Evolutionary conservation across 108 stramenopile genomes (phyloP), one percentile per base, ranked within the genome.

Genomic region (Nitzschia sp.): DNA sequence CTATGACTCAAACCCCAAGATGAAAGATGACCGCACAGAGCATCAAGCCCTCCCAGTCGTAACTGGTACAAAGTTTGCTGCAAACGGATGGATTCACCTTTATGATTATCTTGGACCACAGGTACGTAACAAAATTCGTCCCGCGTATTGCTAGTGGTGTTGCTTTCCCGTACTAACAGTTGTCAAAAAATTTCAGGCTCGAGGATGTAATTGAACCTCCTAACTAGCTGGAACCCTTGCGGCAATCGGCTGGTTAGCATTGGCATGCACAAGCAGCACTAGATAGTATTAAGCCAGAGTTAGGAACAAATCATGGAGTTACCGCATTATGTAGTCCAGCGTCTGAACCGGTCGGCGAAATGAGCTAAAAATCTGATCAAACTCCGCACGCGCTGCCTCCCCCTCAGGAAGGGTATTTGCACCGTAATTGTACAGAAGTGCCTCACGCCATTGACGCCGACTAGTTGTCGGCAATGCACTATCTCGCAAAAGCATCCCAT

Each of bases 1-100:
- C 26, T 41, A 76, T 15, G 84, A 90, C 70, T 50, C 80, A 9
- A 67, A 82, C 17, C 87, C 87, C 0, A 68, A 63, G 53, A 26
- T 54, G 22, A 73, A 78, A 38, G 95, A 94, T 65, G 41, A 15
- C 0, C 79, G 93, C 39, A 96, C 83, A 11, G 54, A 69, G 17
- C 95, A 96, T 63, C 80, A 92, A 69, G 95, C 95, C 9, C 42
- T 93, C 25, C 86, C 91, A 11, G 93, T 94, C 7, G 52, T 73
- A 10, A 79, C 80, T 55, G 95, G 95, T 10, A 40, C 60, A 7
- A 96, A 96, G 71, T 92, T 84, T 65, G 94, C 79, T 9, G 92
- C 92, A 0, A 96, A 96, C 76, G 82, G 87, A 2, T 96, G 95
- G 94, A 76, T 92, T 44, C 95, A 96, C 53, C 63, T 85, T 65